Base-by-base conservation (phyloP, 73 alveolate genomes). In the Loxodes magnus region DNA sequence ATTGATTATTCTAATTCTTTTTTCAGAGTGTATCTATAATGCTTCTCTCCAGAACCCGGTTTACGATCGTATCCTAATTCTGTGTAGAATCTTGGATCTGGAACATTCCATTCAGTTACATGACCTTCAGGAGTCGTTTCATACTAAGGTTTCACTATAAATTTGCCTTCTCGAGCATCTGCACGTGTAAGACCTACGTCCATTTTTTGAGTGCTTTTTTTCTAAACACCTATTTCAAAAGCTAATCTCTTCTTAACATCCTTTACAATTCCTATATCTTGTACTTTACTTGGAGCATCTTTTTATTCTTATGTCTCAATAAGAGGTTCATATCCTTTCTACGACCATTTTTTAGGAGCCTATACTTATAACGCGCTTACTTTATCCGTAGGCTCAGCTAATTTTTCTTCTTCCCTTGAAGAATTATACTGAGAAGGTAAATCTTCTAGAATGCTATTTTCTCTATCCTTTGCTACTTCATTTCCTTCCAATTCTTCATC, bases 1-100 rank as follows among this genome's bases (percentile, higher is more conserved):
- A 43, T 20, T 4, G 66, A 15, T 4, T 55, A 35, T 35, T 64
- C 77, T 21, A 64, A 29, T 29, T 76, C 90, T 20, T 60, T 71
- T 14, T 71, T 82, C 53, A 52, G 74, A 51, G 56, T 67, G 39
- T 85, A 69, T 72, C 94, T 71, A 71, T 82, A 87, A 63, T 87
- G 97, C 54, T 77, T 82, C 12, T 41, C 43, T 20, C 50, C 38
- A 16, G 26, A 52, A 0, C 41, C 74, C 21, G 61, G 64, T n/a
- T 33, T 52, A 0, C 74, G 77, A 37, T 75, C 71, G 34, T 35
- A 75, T 9, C 89, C 89, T 3, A 75, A 50, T 15, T 31, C 35
- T 33, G 58, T 43, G 34, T 51, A 67, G 14, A 59, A 26, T 3
- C 39, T 62, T 3, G 14, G 51, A 2, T 56, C 54, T 0, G 73